Evolutionary conservation across 768 basidiomycete species (phyloP), one percentile per base, ranked within the genome.

Genomic region (Leucogyrophana mollusca): DNA sequence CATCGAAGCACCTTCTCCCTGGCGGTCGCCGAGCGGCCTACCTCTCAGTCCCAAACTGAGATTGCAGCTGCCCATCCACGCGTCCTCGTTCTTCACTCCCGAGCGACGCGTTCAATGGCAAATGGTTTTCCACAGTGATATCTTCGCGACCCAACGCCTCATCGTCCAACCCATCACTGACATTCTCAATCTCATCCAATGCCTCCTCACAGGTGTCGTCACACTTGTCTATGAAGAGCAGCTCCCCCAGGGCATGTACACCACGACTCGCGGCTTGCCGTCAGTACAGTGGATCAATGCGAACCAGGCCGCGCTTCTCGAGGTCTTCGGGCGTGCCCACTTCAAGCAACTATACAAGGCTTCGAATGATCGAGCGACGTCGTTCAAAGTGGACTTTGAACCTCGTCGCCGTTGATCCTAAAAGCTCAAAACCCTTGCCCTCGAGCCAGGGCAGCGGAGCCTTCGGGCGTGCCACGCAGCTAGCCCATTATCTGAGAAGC

Each of bases 61-160:
- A 37, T 71, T 90, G 6, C 83, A 87, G 58, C 76, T 91, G 27
- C 89, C 89, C 7, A 73, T 82, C 47, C 82, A 90, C 52, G 88
- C 89, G 32, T 84, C 83, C 33, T 88, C 89, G 20, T 91, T 92
- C 68, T 92, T 91, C 70, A 86, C 84, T 40, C 87, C 87, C 9
- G 87, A 91, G 62, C 73, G 89, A 55, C 80, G 87, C 49, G 78
- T 90, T 37, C 88, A 90, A 61, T 92, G 90, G 89, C 81, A 90
- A 63, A 90, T 90, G 88, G 87, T 90, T 56, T 92, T 92, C 61
- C 88, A 85, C 61, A 80, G 79, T 57, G 84, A 85, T 65, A 79
- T 82, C 41, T 87, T 86, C 66, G 83, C 83, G 57, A 82, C 80
- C 22, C 76, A 84, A 46, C 74, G 84, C 25, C 82, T 83, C 63